Conservation (phyloP, 306 rosid species). For the Quercus berberidifolia region DNA sequence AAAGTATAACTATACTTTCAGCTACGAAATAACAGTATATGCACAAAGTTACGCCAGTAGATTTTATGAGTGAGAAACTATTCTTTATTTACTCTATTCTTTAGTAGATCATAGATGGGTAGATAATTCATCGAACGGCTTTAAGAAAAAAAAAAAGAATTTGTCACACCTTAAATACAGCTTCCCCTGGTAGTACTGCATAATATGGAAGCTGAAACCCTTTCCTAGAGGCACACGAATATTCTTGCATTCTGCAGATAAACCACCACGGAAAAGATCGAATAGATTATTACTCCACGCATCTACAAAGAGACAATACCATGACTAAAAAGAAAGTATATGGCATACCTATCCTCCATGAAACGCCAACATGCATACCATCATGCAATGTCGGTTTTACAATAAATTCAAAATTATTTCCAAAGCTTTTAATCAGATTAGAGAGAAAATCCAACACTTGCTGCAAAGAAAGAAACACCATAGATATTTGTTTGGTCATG, state of each 20-base stretch:
- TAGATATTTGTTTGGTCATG: background rate
- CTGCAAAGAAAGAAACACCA: conserved; percentile 43
- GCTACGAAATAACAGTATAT: no score
- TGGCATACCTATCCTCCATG: conserved; percentile 63
- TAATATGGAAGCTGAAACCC: conserved; percentile 54
- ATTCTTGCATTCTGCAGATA: conserved; percentile 46
- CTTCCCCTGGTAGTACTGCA: conserved; percentile 57
- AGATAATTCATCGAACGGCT: background rate
- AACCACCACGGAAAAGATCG: background rate
- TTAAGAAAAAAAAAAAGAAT: background rate
- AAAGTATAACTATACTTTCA: no score
- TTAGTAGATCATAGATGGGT: background rate
- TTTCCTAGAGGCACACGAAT: conserved; percentile 42
- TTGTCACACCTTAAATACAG: conserved; percentile 50
- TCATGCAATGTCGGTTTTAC: conserved; percentile 50
- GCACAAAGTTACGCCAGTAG: no score
- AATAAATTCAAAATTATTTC: conserved; percentile 33
- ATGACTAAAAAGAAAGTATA: background rate
- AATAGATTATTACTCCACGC: conserved; percentile 2
- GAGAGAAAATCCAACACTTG: conserved; percentile 50
- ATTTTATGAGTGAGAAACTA: no score
- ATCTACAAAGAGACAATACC: background rate
- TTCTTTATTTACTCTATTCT: background rate
- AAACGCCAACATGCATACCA: conserved; percentile 59
- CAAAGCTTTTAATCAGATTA: conserved; percentile 30